These are phyloP conservation scores for Thalia dealbata DNA, from an alignment of 176 grass and related monocot species.

Conservation along the genomic window DNA sequence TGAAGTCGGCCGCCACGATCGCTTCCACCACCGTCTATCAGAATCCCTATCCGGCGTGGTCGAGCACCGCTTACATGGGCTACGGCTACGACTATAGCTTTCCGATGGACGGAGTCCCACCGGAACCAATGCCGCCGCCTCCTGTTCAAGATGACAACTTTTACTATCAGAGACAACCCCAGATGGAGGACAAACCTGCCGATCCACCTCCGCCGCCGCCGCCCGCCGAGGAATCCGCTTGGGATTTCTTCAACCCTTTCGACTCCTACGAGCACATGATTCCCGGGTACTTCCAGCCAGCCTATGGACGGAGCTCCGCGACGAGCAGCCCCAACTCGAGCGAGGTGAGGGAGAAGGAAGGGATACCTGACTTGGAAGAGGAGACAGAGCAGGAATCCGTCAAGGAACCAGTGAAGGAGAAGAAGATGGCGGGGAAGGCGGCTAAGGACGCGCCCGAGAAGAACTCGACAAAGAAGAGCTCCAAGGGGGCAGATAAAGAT, in stretches of 20 bases:
- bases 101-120: slow-evolving; percentile 35
- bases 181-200: not conserved
- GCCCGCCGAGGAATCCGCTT: slow-evolving; percentile 30
- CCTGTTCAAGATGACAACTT: slow-evolving; percentile 12
- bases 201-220: slow-evolving; percentile 41
- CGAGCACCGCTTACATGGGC: slow-evolving; percentile 25
- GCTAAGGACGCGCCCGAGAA: slow-evolving; percentile 6
- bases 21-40: slow-evolving; percentile 61
- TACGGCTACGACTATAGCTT: slow-evolving; percentile 42
- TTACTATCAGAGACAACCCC: not conserved
- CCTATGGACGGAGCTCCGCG: slow-evolving; percentile 23
- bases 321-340: slow-evolving; percentile 75
- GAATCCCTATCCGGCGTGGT: slow-evolving; percentile 39
- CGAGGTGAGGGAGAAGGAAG: slow-evolving; percentile 80
- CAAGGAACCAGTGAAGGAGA: slow-evolving; percentile 35
- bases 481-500: slow-evolving; percentile 20
- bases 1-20: slow-evolving; percentile 43
- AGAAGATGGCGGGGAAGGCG: slow-evolving; percentile 25
- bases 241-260: slow-evolving; percentile 86
- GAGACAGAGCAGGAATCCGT: slow-evolving; percentile 70
- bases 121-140: not conserved
- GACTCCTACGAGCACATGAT: slow-evolving; percentile 48
- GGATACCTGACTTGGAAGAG: slow-evolving; percentile 86
- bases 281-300: slow-evolving; percentile 17
- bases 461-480: slow-evolving; percentile 24